Evolutionary conservation across 208 protist species (phyloP).

Genomic region (Wallacemonas sp.): DNA sequence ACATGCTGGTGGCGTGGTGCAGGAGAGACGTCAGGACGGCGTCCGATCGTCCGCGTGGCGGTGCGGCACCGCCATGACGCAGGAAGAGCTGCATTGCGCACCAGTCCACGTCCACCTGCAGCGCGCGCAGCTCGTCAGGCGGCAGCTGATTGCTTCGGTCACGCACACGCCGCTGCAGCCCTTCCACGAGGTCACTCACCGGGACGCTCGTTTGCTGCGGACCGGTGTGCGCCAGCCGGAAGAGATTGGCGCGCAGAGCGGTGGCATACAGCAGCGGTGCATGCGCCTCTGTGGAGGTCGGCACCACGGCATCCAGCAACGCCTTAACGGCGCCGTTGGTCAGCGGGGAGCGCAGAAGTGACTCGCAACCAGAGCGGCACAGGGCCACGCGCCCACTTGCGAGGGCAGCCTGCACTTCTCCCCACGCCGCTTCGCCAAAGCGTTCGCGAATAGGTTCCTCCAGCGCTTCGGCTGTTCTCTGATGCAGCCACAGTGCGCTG

Average conservation of each 20-base stretch:
- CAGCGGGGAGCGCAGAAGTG: background rate
- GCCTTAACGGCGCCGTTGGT: constrained; percentile 10
- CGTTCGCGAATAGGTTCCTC: background rate
- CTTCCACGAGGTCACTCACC: background rate
- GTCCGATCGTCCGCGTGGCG: background rate
- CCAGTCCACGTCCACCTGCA: constrained; percentile 5
- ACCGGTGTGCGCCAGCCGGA: constrained; percentile 5
- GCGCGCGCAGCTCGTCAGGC: background rate
- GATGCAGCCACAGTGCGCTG: constrained; percentile 8
- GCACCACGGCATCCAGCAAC: background rate
- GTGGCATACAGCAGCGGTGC: background rate
- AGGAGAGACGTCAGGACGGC: background rate
- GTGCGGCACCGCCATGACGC: background rate
- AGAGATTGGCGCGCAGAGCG: constrained; percentile 11
- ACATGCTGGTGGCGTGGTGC: background rate
- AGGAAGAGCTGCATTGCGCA: background rate
- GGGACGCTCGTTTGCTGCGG: background rate
- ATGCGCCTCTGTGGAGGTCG: background rate
- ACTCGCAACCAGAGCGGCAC: background rate
- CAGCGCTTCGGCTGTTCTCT: background rate
- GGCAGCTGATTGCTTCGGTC: background rate
- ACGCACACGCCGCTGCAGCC: constrained; percentile 1
- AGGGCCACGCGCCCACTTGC: background rate
- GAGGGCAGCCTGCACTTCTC: background rate
- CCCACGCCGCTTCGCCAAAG: background rate